Base-by-base conservation (phyloP, 169 alveolate species). In the Cryptosporidium muris region DNA sequence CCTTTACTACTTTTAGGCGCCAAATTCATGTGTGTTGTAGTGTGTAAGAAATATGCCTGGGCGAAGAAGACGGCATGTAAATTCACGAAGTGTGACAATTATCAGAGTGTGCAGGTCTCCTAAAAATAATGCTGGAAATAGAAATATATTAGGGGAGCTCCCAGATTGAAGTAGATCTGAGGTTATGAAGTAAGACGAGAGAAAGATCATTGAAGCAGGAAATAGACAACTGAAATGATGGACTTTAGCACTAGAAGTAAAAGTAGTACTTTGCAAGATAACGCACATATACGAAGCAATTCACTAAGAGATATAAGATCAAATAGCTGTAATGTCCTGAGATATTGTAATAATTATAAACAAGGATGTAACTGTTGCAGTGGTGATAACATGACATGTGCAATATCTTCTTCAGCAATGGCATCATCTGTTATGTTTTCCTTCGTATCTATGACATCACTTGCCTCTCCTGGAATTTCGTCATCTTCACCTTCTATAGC, bases 1-100 rank as follows among this genome's bases (percentile, higher is more conserved):
- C 25, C 25, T 25, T 25, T 25, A 25, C 25, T 25, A 25, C 25
- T 25, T 25, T 25, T 25, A 25, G 25, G 25, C 25, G 25, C 25
- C 25, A 25, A 25, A 25, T 25, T 54, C 85, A 74, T 74, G 85
- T 74, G 85, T 74, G 85, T 62, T 74, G 45, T 42, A 58, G 85
- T 74, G 85, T 74, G 85, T 74, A 74, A 45, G 4, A 56, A 48
- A 58, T 45, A 16, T 52, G n/a, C 38, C 62, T 62, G 40, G 37
- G 54, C 51, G 36, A 37, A 51, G 54, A 62, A 74, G 85, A 74
- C 85, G 82, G 51, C 65, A 74, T 74, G 85, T 74, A 51, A 74
- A 42, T 14, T 2, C 25, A 53, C 43, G 67, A 74, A 64, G 85
- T 74, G 85, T 74, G 85, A 74, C 25, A 42, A 74, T 62, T 45